Evolutionary conservation across 257 asterid genomes (phyloP).

Genomic region (Solanum commersonii): DNA sequence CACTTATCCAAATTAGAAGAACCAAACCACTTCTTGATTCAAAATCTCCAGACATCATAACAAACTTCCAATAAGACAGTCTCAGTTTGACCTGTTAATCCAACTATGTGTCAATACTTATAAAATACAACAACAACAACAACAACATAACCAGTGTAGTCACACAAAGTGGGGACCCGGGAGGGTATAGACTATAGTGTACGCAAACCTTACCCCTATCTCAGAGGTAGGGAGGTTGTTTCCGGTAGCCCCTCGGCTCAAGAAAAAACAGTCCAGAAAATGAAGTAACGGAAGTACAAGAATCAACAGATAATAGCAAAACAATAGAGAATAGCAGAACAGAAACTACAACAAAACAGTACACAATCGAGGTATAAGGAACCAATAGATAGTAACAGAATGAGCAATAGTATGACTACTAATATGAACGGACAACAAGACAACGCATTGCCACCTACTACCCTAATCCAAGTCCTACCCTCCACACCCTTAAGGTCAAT

Average conservation of each 20-base stretch:
- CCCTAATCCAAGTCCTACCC: neutral
- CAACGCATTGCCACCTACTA: neutral
- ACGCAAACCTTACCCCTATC: neutral
- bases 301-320: neutral
- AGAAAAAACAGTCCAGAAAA: neutral
- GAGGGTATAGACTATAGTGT: neutral
- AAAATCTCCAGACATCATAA: conserved; percentile 33
- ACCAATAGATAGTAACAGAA: neutral
- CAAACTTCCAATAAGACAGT: conserved; percentile 13
- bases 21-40: conserved; percentile 26
- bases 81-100: neutral
- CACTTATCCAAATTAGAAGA: conserved; percentile 24
- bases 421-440: neutral
- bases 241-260: neutral
- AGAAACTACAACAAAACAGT: neutral
- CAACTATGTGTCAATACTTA: conserved; percentile 6
- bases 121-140: neutral
- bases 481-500: conserved; percentile 3
- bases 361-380: neutral
- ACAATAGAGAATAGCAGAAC: neutral
- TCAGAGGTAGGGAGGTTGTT: neutral
- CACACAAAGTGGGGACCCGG: neutral
- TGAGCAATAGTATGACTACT: neutral
- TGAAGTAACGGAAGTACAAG: neutral
- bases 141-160: neutral